Conservation (phyloP, 192 early-diverging fungal genomes). For the Chytriomyces hyalinus region DNA sequence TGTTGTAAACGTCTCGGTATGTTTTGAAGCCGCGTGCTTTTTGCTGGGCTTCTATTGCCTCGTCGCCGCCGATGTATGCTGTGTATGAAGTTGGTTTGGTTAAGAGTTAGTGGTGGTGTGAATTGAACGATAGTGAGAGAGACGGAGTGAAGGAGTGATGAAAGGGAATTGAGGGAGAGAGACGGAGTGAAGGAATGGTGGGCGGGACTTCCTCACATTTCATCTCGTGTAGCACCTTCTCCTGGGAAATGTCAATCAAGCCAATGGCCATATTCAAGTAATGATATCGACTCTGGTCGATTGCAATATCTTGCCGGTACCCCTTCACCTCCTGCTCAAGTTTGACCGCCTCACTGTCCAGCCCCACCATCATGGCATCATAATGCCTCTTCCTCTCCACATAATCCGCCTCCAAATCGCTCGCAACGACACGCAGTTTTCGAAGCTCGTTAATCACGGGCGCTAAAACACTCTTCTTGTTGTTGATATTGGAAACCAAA, state of each 20-base stretch:
- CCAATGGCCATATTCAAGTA: conserved; percentile 50
- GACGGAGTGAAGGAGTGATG: no score
- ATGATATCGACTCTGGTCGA: conserved; percentile 57
- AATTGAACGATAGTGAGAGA: no score
- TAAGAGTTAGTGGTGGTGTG: no score
- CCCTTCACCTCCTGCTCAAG: conserved; percentile 55
- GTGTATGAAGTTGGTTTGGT: conserved; percentile 29
- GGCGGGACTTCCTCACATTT: neutral
- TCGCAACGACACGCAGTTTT: conserved; percentile 42
- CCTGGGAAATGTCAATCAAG: conserved; percentile 51
- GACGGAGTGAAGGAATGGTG: no score
- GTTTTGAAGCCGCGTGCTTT: conserved; percentile 66
- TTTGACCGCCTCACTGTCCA: conserved; percentile 57
- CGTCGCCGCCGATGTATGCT: conserved; percentile 69
- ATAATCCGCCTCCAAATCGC: conserved; percentile 61
- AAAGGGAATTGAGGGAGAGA: no score
- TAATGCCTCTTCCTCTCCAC: conserved; percentile 58
- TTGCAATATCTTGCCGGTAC: conserved; percentile 51
- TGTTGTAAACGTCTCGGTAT: conserved; percentile 63
- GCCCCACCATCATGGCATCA: conserved; percentile 60
- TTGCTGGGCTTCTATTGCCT: conserved; percentile 54
- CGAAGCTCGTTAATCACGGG: conserved; percentile 64
- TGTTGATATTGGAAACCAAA: conserved; percentile 55
- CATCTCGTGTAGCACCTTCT: conserved; percentile 45
- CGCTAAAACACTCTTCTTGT: conserved; percentile 58